Conservation (phyloP, 139 green algal genomes). For the Tetraselmis striata region DNA sequence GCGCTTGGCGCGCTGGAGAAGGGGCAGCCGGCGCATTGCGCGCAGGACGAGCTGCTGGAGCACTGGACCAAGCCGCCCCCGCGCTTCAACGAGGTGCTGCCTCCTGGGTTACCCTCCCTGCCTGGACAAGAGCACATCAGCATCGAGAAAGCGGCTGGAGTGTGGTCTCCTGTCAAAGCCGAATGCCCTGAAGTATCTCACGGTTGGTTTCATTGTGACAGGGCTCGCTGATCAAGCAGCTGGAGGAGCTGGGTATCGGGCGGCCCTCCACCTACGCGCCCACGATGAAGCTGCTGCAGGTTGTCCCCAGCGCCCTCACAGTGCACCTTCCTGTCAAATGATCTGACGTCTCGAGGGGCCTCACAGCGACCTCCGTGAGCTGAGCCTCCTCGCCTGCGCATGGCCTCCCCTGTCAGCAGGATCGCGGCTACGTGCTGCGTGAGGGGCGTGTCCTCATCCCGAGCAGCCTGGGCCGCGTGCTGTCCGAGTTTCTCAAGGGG, state of each 20-base stretch:
- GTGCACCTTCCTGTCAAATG: too few species aligned
- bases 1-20: not conserved
- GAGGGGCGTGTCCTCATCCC: slow-evolving; percentile 47
- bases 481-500: slow-evolving; percentile 63
- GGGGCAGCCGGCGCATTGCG: not conserved
- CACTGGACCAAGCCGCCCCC: slow-evolving; percentile 72
- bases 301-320: too few species aligned
- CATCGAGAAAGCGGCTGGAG: too few species aligned
- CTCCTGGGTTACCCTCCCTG: too few species aligned
- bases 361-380: too few species aligned
- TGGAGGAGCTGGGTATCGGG: slow-evolving; percentile 87
- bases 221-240: slow-evolving; percentile 58
- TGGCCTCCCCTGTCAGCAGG: too few species aligned
- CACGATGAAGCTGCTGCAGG: slow-evolving; percentile 71
- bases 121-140: too few species aligned
- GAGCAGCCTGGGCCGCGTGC: slow-evolving; percentile 50
- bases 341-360: too few species aligned
- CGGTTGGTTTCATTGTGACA: not conserved
- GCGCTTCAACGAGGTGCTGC: slow-evolving; percentile 68
- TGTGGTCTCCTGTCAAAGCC: too few species aligned
- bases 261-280: slow-evolving; percentile 88
- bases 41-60: slow-evolving; percentile 1
- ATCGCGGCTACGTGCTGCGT: slow-evolving; percentile 57
- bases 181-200: too few species aligned
- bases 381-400: too few species aligned